These are phyloP conservation scores for Diphasiastrum complanatum DNA, from an alignment of 83 land plant species.

Conservation along the genomic window DNA sequence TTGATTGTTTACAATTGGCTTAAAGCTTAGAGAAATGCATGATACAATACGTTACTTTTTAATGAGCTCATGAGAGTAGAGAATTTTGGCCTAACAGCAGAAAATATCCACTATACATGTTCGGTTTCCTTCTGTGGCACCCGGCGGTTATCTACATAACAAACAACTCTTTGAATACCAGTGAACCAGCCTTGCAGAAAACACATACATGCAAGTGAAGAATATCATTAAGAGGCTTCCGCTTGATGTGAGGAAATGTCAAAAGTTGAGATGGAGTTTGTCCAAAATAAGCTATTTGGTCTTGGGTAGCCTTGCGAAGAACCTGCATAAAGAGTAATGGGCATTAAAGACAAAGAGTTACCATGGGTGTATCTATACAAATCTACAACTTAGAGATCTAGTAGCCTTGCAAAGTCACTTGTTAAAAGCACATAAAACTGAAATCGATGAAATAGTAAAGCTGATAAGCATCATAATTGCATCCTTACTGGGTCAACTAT, in stretches of 20 bases:
- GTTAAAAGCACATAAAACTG: neutral
- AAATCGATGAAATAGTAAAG: neutral
- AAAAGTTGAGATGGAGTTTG: constrained; percentile 97
- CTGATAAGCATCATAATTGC: neutral
- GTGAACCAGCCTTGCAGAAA: neutral
- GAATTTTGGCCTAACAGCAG: no score
- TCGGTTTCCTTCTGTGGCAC: no score
- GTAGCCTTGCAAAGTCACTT: neutral
- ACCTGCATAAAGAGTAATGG: constrained; percentile 46
- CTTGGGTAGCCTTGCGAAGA: constrained; percentile 83
- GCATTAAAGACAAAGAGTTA: neutral
- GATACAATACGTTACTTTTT: no score
- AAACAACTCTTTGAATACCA: neutral
- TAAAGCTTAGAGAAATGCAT: no score
- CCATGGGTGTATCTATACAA: constrained; percentile 2
- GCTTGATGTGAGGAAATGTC: constrained; percentile 74
- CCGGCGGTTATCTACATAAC: neutral
- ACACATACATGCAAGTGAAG: constrained; percentile 79
- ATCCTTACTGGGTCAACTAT: constrained; percentile 83
- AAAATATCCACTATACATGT: no score
- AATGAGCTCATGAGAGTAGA: no score
- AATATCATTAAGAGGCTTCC: constrained; percentile 61
- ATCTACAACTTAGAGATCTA: neutral
- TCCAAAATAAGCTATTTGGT: constrained; percentile 92
- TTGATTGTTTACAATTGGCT: no score